phyloP scores from a whole-genome alignment of 495 filamentous ascomycete species.

The Xylaria curta region DNA sequence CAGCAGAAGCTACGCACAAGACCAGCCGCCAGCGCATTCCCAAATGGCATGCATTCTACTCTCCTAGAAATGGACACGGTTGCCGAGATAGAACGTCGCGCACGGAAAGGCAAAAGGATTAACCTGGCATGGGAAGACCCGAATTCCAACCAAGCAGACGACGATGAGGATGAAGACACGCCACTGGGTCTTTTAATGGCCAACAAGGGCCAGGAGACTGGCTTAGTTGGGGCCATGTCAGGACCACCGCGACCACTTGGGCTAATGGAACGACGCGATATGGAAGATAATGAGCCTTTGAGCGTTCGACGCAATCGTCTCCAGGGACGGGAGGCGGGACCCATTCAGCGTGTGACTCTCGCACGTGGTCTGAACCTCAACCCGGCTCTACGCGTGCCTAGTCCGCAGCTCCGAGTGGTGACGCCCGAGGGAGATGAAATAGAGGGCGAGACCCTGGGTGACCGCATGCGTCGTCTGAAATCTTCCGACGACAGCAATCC shows the following conservation, averaged over 20 bases:
- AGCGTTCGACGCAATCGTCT: conserved; percentile 80
- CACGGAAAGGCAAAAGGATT: conserved; percentile 74
- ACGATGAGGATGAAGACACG: conserved; percentile 72
- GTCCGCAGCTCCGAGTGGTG: conserved; percentile 38
- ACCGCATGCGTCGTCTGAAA: conserved; percentile 73
- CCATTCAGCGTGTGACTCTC: conserved; percentile 50
- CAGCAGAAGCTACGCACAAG: conserved; percentile 78
- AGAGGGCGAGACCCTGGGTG: conserved; percentile 80
- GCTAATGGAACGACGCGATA: conserved; percentile 79
- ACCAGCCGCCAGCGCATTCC: conserved; percentile 68
- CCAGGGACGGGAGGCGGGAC: conserved; percentile 56
- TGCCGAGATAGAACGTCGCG: conserved; percentile 80
- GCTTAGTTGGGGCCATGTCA: conserved; percentile 59
- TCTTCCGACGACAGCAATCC: conserved; percentile 51
- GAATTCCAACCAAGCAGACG: conserved; percentile 42
- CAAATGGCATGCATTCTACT: conserved; percentile 84
- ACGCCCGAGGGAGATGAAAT: conserved; percentile 57
- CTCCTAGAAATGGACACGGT: conserved; percentile 90
- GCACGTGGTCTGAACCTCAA: conserved; percentile 33
- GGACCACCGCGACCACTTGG: conserved; percentile 73
- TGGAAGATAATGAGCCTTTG: conserved; percentile 92
- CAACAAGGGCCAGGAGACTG: conserved; percentile 59
- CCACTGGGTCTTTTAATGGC: conserved; percentile 83
- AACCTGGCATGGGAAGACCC: conserved; percentile 91
- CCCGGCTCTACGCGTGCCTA: conserved; percentile 32